phyloP scores from a whole-genome alignment of 495 filamentous ascomycete genomes.

The Schizothecium vesticola region DNA sequence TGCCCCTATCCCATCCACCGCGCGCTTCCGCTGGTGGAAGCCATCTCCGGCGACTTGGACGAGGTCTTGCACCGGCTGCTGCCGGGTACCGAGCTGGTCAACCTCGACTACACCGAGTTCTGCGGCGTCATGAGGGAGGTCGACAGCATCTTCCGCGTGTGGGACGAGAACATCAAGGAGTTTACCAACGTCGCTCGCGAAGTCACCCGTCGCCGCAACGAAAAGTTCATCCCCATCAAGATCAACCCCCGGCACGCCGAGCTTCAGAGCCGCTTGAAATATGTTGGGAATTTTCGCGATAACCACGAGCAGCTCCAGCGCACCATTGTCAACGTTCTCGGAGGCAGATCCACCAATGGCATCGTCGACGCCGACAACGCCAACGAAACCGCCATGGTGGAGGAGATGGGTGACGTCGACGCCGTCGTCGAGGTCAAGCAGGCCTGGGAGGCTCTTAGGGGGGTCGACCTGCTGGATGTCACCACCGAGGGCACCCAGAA shows the following conservation, averaged over 20 bases:
- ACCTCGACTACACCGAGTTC: conserved; percentile 88
- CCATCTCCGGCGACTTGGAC: conserved; percentile 94
- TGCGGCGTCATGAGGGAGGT: conserved; percentile 74
- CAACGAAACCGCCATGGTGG: conserved; percentile 65
- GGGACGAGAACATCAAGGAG: conserved; percentile 94
- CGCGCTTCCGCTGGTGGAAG: conserved; percentile 89
- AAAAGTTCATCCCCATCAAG: conserved; percentile 98
- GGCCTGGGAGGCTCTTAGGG: conserved; percentile 85
- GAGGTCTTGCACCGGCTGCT: conserved; percentile 77
- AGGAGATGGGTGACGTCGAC: conserved; percentile 96
- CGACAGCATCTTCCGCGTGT: conserved; percentile 78
- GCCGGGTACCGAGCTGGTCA: conserved; percentile 79
- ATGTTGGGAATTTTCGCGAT: conserved; percentile 87
- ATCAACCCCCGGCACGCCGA: conserved; percentile 76
- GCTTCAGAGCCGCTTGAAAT: conserved; percentile 82
- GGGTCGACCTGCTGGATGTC: conserved; percentile 93
- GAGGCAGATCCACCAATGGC: conserved; percentile 58
- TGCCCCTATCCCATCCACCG: conserved; percentile 90
- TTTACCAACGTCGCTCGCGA: conserved; percentile 97
- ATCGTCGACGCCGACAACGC: conserved; percentile 43
- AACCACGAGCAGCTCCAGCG: conserved; percentile 96
- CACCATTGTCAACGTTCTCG: conserved; percentile 92
- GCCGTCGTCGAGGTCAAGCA: conserved; percentile 95
- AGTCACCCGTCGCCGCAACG: conserved; percentile 80
- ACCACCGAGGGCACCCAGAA: conserved; percentile 78